Conservation (phyloP, 2,329 filamentous ascomycete genomes). For the Fusarium sp. region DNA sequence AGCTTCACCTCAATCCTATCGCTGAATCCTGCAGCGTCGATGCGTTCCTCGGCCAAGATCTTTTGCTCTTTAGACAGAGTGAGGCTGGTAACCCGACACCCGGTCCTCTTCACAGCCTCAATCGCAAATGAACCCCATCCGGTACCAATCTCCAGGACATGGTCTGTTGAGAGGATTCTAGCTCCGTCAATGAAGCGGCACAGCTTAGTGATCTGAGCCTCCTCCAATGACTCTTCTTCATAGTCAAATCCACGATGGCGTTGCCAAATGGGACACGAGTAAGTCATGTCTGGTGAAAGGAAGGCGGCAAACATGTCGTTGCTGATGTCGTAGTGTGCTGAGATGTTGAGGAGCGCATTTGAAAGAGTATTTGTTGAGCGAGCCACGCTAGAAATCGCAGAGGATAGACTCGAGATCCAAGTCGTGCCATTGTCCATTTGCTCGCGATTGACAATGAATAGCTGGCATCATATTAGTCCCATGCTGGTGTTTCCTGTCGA, state of each 20-base stretch:
- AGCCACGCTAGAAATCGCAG: slow-evolving; percentile 68
- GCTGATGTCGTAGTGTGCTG: slow-evolving; percentile 80
- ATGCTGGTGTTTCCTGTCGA: not conserved
- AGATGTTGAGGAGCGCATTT: slow-evolving; percentile 73
- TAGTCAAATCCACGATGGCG: not conserved
- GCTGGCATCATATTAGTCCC: slow-evolving; percentile 52
- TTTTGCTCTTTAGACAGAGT: slow-evolving; percentile 79
- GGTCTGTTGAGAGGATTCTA: slow-evolving; percentile 72
- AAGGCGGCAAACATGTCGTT: slow-evolving; percentile 83
- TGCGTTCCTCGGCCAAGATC: slow-evolving; percentile 72
- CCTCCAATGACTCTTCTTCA: slow-evolving; percentile 69
- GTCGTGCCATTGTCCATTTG: slow-evolving; percentile 74
- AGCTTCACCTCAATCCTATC: slow-evolving; percentile 73
- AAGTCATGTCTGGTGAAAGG: slow-evolving; percentile 81
- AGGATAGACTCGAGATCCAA: slow-evolving; percentile 68
- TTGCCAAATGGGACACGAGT: slow-evolving; percentile 76
- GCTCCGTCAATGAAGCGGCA: slow-evolving; percentile 74
- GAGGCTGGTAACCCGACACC: slow-evolving; percentile 76
- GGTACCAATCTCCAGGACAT: slow-evolving; percentile 80
- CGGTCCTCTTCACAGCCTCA: slow-evolving; percentile 72
- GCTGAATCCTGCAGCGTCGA: slow-evolving; percentile 69
- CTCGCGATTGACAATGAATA: slow-evolving; percentile 78
- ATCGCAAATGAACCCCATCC: slow-evolving; percentile 83
- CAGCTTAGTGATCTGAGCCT: slow-evolving; percentile 76
- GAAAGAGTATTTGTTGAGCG: slow-evolving; percentile 68